These are phyloP conservation scores for Phellinidium pouzarii DNA, from an alignment of 1,284 basidiomycete species.

Conservation along the genomic window DNA sequence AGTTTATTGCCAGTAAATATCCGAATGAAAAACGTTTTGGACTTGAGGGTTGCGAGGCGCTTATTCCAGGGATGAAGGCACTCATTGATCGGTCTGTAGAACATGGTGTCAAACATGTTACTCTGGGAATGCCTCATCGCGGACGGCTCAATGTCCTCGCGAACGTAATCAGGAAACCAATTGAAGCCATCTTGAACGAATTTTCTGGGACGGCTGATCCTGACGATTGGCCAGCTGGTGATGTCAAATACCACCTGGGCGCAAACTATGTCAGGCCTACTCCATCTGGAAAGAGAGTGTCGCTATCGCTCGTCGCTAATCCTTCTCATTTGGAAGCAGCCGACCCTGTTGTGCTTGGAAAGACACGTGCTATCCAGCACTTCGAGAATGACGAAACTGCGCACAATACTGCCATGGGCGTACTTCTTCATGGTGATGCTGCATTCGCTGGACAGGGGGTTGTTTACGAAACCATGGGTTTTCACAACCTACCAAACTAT, in stretches of 20 bases:
- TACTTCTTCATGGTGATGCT: slow-evolving; percentile 96
- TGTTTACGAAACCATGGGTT: slow-evolving; percentile 99
- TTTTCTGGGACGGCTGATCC: slow-evolving; percentile 73
- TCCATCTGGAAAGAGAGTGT: slow-evolving; percentile 96
- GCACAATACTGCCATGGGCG: slow-evolving; percentile 83
- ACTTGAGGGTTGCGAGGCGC: slow-evolving; percentile 95
- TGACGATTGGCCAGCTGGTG: slow-evolving; percentile 83
- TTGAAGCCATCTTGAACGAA: slow-evolving; percentile 98
- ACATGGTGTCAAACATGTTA: slow-evolving; percentile 91
- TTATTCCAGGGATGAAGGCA: slow-evolving; percentile 99
- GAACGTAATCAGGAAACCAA: slow-evolving; percentile 97
- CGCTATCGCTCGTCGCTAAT: slow-evolving; percentile 96
- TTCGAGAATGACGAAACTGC: slow-evolving; percentile 81
- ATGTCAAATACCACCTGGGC: slow-evolving; percentile 99
- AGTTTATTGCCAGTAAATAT: slow-evolving; percentile 97
- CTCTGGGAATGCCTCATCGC: slow-evolving; percentile 99
- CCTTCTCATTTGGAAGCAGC: slow-evolving; percentile 97
- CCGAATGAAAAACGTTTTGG: slow-evolving; percentile 99
- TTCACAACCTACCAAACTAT: slow-evolving; percentile 92
- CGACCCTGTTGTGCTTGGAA: slow-evolving; percentile 96
- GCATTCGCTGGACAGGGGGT: slow-evolving; percentile 98
- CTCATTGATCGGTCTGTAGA: slow-evolving; percentile 98
- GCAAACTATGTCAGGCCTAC: slow-evolving; percentile 99
- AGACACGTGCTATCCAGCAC: slow-evolving; percentile 95
- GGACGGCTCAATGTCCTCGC: slow-evolving; percentile 96